These are phyloP conservation scores for Aspergillus carlsbadensis DNA, from an alignment of 495 filamentous ascomycete species.

Conservation along the genomic window DNA sequence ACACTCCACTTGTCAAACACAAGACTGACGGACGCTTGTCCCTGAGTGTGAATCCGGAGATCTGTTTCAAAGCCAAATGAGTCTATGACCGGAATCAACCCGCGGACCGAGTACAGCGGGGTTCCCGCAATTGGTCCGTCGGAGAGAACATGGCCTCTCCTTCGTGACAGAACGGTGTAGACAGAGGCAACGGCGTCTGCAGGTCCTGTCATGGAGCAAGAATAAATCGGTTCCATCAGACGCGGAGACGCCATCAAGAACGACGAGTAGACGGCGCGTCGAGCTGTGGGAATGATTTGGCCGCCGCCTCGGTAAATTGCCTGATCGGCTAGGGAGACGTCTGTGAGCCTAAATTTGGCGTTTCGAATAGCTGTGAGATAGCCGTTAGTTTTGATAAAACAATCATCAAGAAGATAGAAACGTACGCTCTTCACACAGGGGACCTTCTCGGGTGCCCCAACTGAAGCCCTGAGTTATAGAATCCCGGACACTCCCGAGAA, in stretches of 20 bases:
- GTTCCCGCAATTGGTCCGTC: slow-evolving; percentile 95
- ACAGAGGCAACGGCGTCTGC: slow-evolving; percentile 84
- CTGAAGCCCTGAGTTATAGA: slow-evolving; percentile 92
- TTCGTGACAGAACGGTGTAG: slow-evolving; percentile 86
- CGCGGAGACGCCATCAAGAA: slow-evolving; percentile 97
- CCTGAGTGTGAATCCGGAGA: slow-evolving; percentile 91
- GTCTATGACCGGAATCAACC: slow-evolving; percentile 93
- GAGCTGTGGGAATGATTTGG: slow-evolving; percentile 93
- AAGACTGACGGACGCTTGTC: slow-evolving; percentile 83
- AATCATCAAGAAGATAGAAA: too few species aligned
- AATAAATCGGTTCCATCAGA: slow-evolving; percentile 94
- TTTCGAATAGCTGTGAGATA: slow-evolving; percentile 77
- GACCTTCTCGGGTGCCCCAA: slow-evolving; percentile 94
- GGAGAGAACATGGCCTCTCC: slow-evolving; percentile 87
- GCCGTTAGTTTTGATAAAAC: background rate
- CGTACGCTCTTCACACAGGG: slow-evolving; percentile 97
- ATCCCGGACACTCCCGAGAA: slow-evolving; percentile 83
- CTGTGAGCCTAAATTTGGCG: slow-evolving; percentile 91
- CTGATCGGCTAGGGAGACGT: slow-evolving; percentile 81
- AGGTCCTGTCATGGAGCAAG: slow-evolving; percentile 87
- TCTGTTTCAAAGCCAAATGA: slow-evolving; percentile 98
- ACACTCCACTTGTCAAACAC: slow-evolving; percentile 95
- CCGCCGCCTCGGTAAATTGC: slow-evolving; percentile 93
- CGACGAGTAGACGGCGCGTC: slow-evolving; percentile 87
- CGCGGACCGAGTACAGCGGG: slow-evolving; percentile 87